phyloP scores from a whole-genome alignment of 2,329 filamentous ascomycete species.

The Calycina marina region DNA sequence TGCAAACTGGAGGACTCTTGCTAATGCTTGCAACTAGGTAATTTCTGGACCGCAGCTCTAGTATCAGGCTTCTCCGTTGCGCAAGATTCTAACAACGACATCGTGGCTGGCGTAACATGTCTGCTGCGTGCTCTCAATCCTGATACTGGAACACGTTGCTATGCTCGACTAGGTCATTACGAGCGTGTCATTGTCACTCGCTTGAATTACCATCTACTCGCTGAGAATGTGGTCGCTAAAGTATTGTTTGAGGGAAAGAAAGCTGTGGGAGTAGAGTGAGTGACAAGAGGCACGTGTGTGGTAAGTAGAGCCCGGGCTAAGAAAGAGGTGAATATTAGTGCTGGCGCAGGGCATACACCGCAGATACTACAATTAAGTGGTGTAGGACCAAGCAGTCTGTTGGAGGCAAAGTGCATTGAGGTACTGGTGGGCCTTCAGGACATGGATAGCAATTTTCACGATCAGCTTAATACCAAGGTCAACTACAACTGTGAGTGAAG shows the following conservation, averaged over 20 bases:
- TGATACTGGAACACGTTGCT: not conserved
- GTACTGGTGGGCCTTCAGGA: not conserved
- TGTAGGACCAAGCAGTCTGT: constrained; percentile 13
- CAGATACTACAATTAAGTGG: not conserved
- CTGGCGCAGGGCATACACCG: not conserved
- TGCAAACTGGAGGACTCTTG: constrained; percentile 23
- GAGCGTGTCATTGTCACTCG: not conserved
- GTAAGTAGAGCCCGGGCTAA: not conserved
- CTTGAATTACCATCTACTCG: not conserved
- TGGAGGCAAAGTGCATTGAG: not conserved
- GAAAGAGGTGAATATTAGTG: not conserved
- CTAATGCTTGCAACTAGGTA: not conserved
- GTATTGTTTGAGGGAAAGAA: not conserved
- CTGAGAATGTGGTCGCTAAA: not conserved
- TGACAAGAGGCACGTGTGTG: not conserved
- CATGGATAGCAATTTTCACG: not conserved
- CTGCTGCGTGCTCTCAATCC: not conserved
- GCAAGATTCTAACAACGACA: not conserved
- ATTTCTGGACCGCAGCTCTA: constrained; percentile 1
- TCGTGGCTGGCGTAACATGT: not conserved
- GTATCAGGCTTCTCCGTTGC: not conserved
- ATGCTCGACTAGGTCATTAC: not conserved
- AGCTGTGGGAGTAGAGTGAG: not conserved
- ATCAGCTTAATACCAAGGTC: not conserved
- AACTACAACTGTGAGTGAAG: too few species aligned